Base-by-base conservation (phyloP, 2,329 filamentous ascomycete genomes). In the Chaetothyriales sp. region DNA sequence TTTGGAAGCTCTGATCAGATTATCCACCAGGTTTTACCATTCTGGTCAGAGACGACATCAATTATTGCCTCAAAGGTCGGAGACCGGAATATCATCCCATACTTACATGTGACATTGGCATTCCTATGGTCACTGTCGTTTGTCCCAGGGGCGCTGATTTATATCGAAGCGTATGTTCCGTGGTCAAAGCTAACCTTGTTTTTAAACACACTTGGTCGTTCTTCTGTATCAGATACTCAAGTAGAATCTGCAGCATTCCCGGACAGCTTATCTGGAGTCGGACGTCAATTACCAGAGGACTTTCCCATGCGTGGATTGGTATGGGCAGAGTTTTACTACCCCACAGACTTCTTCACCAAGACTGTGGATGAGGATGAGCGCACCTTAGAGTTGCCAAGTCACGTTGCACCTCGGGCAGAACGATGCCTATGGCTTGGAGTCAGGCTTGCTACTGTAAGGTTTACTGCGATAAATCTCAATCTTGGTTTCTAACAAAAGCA, bases 301-400 rank as follows among this genome's bases (percentile, higher is more conserved):
- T 81, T 76, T 56, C 60, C 73, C 1, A 73, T 81, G 6, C 71
- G 77, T 20, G 80, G 79, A 1, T 62, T 76, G 20, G 80, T 76
- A 73, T 73, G 70, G 48, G 67, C 74, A 54, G 44, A 59, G 0
- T 73, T 70, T 50, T 75, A 73, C 57, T 77, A 75, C 53, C 73
- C 74, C 0, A 55, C 67, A 1, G 63, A 66, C 2, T 81, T 77
- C 66, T 81, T 82, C 57, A 55, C 65, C 2, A 65, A 67, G 18
- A 67, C 71, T 47, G 66, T 70, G 40, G 76, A 80, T 53, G 76
- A 81, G 46, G 75, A 80, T 46, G 76, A 77, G 52, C 67, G 77
- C 3, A 66, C 69, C 37, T 66, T 77, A 15, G 76, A 80, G 57
- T 63, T 71, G 4, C 68, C 71, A 1, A 74, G 71, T 19, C 73